phyloP scores from a whole-genome alignment of 495 filamentous ascomycete species.

The Talaromyces borbonicus region DNA sequence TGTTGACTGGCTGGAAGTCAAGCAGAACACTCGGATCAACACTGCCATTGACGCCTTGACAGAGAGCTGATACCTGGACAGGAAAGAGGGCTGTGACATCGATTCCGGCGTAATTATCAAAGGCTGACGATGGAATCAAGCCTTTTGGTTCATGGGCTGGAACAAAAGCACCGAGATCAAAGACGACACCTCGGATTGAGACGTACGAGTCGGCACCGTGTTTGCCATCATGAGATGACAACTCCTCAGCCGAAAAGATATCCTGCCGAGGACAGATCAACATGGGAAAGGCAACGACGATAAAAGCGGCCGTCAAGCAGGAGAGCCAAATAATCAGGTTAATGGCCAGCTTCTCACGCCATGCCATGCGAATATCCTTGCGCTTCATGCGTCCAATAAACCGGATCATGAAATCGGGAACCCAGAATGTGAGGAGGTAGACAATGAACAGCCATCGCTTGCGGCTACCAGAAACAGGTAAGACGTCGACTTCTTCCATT shows the following conservation, averaged over 20 bases:
- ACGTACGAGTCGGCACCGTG: slow-evolving; percentile 52
- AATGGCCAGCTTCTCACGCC: slow-evolving; percentile 97
- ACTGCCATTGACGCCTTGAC: slow-evolving; percentile 58
- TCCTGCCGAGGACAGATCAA: slow-evolving; percentile 87
- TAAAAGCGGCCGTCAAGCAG: slow-evolving; percentile 72
- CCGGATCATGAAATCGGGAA: slow-evolving; percentile 78
- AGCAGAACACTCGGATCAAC: slow-evolving; percentile 66
- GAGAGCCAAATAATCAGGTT: slow-evolving; percentile 94
- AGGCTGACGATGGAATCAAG: slow-evolving; percentile 53
- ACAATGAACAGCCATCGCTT: slow-evolving; percentile 91
- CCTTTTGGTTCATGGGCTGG: slow-evolving; percentile 67
- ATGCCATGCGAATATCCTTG: slow-evolving; percentile 87
- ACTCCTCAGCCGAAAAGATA: slow-evolving; percentile 72
- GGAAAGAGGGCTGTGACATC: slow-evolving; percentile 88
- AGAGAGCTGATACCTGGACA: slow-evolving; percentile 87
- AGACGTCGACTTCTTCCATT: slow-evolving; percentile 81
- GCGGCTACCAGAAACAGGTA: slow-evolving; percentile 65
- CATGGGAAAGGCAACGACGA: slow-evolving; percentile 77
- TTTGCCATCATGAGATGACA: slow-evolving; percentile 66
- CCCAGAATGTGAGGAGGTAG: slow-evolving; percentile 71
- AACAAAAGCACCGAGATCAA: slow-evolving; percentile 67
- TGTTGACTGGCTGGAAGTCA: slow-evolving; percentile 71
- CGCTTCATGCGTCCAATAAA: slow-evolving; percentile 77
- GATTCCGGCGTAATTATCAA: slow-evolving; percentile 72
- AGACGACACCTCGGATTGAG: slow-evolving; percentile 81